These are phyloP conservation scores for Talaromyces rugulosus DNA, from an alignment of 2,329 filamentous ascomycete genomes.

Conservation along the genomic window DNA sequence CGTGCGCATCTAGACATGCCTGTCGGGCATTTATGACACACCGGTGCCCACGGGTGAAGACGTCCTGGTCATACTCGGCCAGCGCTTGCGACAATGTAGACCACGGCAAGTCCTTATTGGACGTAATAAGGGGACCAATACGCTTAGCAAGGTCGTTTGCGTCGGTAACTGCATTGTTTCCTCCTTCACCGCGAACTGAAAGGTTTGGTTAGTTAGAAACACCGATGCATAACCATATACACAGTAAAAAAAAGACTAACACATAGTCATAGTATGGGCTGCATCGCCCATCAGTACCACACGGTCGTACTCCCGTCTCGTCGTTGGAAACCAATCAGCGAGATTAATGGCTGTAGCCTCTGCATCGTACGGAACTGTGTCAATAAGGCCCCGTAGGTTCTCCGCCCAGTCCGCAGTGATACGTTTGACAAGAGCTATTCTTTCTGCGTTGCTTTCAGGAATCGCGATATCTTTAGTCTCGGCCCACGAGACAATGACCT, in stretches of 20 bases:
- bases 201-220: not conserved
- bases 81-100: slow-evolving; percentile 13
- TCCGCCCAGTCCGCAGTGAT: slow-evolving; percentile 48
- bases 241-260: slow-evolving; percentile 38
- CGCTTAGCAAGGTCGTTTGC: slow-evolving; percentile 42
- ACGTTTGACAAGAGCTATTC: slow-evolving; percentile 40
- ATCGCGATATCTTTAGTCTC: slow-evolving; percentile 32
- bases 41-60: slow-evolving; percentile 41
- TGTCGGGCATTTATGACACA: slow-evolving; percentile 50
- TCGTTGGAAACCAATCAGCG: slow-evolving; percentile 47
- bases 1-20: slow-evolving; percentile 54
- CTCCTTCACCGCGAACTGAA: slow-evolving; percentile 54
- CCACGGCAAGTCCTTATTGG: slow-evolving; percentile 11
- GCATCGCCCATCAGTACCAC: slow-evolving; percentile 53
- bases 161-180: slow-evolving; percentile 55
- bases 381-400: slow-evolving; percentile 44
- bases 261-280: slow-evolving; percentile 58
- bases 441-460: slow-evolving; percentile 37
- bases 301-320: slow-evolving; percentile 31
- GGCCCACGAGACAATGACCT: slow-evolving; percentile 53
- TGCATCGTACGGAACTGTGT: slow-evolving; percentile 37
- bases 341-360: slow-evolving; percentile 45
- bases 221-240: not conserved
- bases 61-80: slow-evolving; percentile 41
- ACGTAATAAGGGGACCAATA: slow-evolving; percentile 17